Evolutionary conservation across 768 basidiomycete species (phyloP).

Genomic region (Russula virescens): DNA sequence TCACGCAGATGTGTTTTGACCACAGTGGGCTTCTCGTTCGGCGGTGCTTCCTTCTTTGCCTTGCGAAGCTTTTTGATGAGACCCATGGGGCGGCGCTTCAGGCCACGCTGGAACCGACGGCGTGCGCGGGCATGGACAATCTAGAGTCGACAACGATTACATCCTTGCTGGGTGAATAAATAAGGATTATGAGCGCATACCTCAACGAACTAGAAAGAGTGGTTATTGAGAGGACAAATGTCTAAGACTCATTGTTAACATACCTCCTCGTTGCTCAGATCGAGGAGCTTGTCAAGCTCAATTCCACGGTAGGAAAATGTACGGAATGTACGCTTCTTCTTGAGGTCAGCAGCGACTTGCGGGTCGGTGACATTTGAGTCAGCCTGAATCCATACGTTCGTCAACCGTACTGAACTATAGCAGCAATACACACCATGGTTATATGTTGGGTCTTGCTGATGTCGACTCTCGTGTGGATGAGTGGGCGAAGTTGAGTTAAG

Average conservation of each 20-base stretch:
- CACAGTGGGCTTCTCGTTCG: constrained; percentile 97
- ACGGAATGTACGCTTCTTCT: constrained; percentile 98
- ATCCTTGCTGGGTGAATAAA: neutral
- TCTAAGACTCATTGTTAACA: constrained; percentile 30
- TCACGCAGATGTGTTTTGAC: constrained; percentile 99
- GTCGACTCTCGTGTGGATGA: constrained; percentile 3
- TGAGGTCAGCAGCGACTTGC: constrained; percentile 89
- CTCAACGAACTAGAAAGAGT: constrained; percentile 60
- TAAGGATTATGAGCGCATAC: constrained; percentile 38
- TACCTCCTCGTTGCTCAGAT: constrained; percentile 93
- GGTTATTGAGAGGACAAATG: constrained; percentile 2
- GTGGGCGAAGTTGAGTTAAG: constrained; percentile 22
- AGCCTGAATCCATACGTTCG: constrained; percentile 44
- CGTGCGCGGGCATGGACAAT: constrained; percentile 98
- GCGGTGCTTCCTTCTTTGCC: constrained; percentile 98
- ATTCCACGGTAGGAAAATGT: constrained; percentile 98
- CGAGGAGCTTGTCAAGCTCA: constrained; percentile 96
- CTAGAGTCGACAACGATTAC: constrained; percentile 28
- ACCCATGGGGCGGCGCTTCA: constrained; percentile 97
- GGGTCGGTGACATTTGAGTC: constrained; percentile 86
- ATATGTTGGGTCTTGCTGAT: constrained; percentile 12
- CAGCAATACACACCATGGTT: constrained; percentile 22
- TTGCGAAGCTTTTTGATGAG: constrained; percentile 99
- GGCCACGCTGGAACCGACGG: constrained; percentile 96
- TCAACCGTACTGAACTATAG: neutral